phyloP scores from a whole-genome alignment of 768 basidiomycete genomes.

The Auriscalpium microsporum region DNA sequence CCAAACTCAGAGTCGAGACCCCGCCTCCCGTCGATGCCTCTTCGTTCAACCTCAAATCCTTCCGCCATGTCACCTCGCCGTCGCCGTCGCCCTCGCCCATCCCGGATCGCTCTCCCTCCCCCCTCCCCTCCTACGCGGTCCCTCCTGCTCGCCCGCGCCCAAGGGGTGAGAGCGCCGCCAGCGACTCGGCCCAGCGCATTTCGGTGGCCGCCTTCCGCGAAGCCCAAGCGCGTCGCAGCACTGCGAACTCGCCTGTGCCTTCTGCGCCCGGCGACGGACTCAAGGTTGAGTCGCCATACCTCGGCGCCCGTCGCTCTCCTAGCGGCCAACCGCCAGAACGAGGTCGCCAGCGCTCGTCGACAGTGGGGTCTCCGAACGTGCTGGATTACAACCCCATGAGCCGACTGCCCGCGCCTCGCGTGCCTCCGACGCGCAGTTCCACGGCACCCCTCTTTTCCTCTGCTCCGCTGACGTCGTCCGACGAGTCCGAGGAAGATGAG shows the following conservation, averaged over 20 bases:
- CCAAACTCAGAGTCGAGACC: constrained; percentile 12
- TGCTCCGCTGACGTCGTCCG: constrained; percentile 27
- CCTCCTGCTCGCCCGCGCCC: constrained; percentile 39
- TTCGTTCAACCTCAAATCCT: constrained; percentile 69
- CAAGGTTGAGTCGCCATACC: not conserved
- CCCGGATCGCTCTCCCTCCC: constrained; percentile 15
- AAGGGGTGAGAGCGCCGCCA: constrained; percentile 49
- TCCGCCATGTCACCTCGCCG: constrained; percentile 55
- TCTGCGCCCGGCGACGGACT: constrained; percentile 4
- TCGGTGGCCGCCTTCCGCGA: constrained; percentile 78
- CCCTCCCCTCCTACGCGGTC: constrained; percentile 9
- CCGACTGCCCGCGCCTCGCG: not conserved
- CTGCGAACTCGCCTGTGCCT: constrained; percentile 52
- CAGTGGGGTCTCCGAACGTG: not conserved
- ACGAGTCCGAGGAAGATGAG: constrained; percentile 24
- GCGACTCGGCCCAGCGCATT: constrained; percentile 65
- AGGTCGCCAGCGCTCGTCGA: constrained; percentile 8
- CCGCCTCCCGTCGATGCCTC: constrained; percentile 14
- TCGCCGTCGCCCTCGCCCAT: constrained; percentile 26
- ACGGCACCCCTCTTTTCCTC: constrained; percentile 18
- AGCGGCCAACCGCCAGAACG: constrained; percentile 3
- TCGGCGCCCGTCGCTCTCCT: constrained; percentile 5
- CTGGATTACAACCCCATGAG: not conserved
- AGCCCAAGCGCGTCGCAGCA: constrained; percentile 59
- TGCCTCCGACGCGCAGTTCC: constrained; percentile 9